Evolutionary conservation across 495 filamentous ascomycete species (phyloP), one percentile per base, ranked within the genome.

Genomic region (Penicillium arizonense): DNA sequence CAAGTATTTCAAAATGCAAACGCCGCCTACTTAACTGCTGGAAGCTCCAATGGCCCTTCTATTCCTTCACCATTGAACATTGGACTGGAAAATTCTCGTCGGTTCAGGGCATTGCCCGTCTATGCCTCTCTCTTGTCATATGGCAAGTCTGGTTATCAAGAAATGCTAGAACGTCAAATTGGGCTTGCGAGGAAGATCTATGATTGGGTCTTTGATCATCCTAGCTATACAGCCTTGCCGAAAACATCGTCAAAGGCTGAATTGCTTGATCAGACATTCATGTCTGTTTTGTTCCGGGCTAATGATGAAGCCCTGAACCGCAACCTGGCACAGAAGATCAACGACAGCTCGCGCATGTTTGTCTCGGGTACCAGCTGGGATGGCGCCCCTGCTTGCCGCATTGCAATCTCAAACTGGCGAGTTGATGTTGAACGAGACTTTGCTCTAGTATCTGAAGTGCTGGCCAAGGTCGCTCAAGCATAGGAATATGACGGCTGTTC

Each of bases 71-170:
- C 93, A 0, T 73, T 96, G 13, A 93, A 96, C 70, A 85, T 92
- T 48, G 89, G 91, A 18, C 70, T 97, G 20, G 92, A 96, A 59
- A 97, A 97, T 64, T 96, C 91, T 5, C 81, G 91, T 35, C 84
- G 93, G 13, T 95, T 97, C 73, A 81, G 93, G 43, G 93, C 91
- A 0, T 73, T 96, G 16, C 93, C 93, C 0, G 89, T 91, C 4
- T 96, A 96, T 57, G 86, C 91, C 9, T 85, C 86, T 0, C 76
- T 96, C 1, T 57, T 85, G n/a, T 83, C 85, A 33, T 88, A 94
- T 53, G 93, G 93, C 4, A 74, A 76, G 9, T 59, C 76, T 8
- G 91, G 91, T 3, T 87, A 93, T 57, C 73, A 70, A 4, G 73
- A 78, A 2, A 89, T 96, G 78, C 75, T 96, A 10, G 69, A 82